Percentiles rank a stretch among this genome's conserved stretches.
These are phyloP conservation scores for Chytridiales sp. DNA, from an alignment of 371 early-diverging fungal species.

Conservation along the genomic window DNA sequence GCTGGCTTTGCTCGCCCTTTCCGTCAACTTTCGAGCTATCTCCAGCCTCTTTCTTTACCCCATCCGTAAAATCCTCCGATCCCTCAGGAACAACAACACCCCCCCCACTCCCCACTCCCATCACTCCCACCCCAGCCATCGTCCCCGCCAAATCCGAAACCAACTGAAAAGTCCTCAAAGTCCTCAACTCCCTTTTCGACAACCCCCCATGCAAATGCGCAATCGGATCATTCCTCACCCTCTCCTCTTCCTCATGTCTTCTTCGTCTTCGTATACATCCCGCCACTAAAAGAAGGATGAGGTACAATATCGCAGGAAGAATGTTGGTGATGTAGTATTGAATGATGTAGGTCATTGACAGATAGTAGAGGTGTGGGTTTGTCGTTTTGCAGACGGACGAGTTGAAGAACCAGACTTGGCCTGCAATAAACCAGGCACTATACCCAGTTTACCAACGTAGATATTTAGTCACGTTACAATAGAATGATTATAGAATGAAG, in stretches of 20 bases:
- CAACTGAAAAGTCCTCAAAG: constrained; percentile 29
- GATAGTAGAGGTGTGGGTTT: constrained; percentile 26
- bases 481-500: no score
- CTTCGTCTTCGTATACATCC: no score
- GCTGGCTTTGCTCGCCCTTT: no score
- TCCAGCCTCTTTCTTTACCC: neutral
- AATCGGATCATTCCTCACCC: constrained; percentile 22
- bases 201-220: constrained; percentile 30
- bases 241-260: neutral
- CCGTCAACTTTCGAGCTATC: no score
- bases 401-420: constrained; percentile 27
- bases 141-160: constrained; percentile 9
- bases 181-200: constrained; percentile 23
- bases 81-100: no score
- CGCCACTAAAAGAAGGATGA: constrained; percentile 22
- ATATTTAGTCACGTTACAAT: no score
- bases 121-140: no score
- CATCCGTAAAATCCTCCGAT: constrained; percentile 1
- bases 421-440: constrained; percentile 28
- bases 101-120: no score
- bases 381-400: constrained; percentile 9
- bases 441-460: no score
- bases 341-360: constrained; percentile 25
- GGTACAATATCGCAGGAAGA: constrained; percentile 23
- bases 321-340: constrained; percentile 15